phyloP scores from a whole-genome alignment of 306 rosid species.

The Inga leiocalycina region DNA sequence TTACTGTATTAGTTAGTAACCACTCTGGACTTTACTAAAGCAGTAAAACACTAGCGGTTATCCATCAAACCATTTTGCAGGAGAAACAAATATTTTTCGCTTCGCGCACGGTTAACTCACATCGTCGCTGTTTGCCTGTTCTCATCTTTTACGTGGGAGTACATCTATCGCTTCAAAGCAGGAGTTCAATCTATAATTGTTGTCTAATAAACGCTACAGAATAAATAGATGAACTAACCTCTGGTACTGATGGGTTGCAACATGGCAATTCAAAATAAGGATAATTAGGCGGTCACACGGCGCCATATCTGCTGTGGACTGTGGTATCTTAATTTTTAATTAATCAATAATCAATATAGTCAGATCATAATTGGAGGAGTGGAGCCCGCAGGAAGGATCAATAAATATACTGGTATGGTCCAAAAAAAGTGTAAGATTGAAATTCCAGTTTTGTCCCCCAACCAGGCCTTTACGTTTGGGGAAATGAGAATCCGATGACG shows the following conservation, averaged over 20 bases:
- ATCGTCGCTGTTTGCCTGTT: neutral
- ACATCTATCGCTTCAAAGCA: neutral
- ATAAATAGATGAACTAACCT: neutral
- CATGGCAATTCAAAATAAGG: neutral
- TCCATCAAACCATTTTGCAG: neutral
- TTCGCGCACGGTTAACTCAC: neutral
- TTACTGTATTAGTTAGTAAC: neutral
- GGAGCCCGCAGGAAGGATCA: neutral
- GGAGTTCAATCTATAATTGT: neutral
- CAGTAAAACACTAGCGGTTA: neutral
- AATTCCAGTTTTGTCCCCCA: neutral
- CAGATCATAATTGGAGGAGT: neutral
- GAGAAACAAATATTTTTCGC: neutral
- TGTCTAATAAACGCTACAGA: neutral
- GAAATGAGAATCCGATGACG: constrained; percentile 12
- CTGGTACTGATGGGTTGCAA: neutral
- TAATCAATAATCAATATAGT: neutral
- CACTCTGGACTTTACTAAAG: neutral
- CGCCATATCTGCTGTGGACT: neutral
- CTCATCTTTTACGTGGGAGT: neutral
- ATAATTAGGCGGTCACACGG: neutral
- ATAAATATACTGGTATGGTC: constrained; percentile 16
- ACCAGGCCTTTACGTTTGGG: neutral
- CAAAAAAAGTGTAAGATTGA: constrained; percentile 5
- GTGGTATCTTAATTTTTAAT: neutral